A percentile compares a stretch with the other conserved stretches of the same genome.
phyloP scores from a whole-genome alignment of 768 basidiomycete species.

The Mycena kentingensis region DNA sequence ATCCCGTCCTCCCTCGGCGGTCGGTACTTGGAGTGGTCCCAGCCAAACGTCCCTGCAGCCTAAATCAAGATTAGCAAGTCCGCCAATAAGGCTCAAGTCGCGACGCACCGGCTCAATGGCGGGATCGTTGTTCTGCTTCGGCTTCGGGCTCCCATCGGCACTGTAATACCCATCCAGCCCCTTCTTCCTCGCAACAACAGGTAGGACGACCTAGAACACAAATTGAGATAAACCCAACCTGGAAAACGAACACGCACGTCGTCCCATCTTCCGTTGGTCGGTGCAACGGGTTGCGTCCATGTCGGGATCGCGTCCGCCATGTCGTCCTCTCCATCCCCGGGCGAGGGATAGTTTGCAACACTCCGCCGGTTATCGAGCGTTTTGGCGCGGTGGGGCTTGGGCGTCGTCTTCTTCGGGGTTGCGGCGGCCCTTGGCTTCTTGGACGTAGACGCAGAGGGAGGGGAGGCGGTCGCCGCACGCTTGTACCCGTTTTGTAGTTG shows the following conservation, averaged over 20 bases:
- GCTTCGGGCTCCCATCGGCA: conserved; percentile 67
- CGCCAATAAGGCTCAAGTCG: conserved; percentile 3
- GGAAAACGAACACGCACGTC: conserved; percentile 51
- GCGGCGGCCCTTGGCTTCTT: conserved; percentile 45
- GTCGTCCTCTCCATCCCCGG: conserved; percentile 52
- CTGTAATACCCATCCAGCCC: conserved; percentile 74
- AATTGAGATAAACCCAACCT: conserved; percentile 13
- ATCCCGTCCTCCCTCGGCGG: conserved; percentile 50
- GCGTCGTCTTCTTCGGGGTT: conserved; percentile 38
- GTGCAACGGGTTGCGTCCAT: conserved; percentile 72
- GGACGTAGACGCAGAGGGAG: conserved; percentile 31
- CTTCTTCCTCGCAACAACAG: conserved; percentile 82
- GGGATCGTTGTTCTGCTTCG: conserved; percentile 42
- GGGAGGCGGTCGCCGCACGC: conserved; percentile 26
- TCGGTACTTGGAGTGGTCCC: conserved; percentile 70
- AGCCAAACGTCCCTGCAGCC: conserved; percentile 86
- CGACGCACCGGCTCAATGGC: conserved; percentile 61
- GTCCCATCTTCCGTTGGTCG: conserved; percentile 77
- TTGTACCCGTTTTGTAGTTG: conserved; percentile 33
- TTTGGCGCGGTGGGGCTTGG: conserved; percentile 41
- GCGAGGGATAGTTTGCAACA: conserved; percentile 69
- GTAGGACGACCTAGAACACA: conserved; percentile 67
- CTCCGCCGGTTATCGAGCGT: conserved; percentile 49
- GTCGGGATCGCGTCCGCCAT: conserved; percentile 77
- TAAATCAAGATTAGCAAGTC: conserved; percentile 28